These are phyloP conservation scores for Leccinum imitatum DNA, from an alignment of 768 basidiomycete genomes.

Conservation along the genomic window DNA sequence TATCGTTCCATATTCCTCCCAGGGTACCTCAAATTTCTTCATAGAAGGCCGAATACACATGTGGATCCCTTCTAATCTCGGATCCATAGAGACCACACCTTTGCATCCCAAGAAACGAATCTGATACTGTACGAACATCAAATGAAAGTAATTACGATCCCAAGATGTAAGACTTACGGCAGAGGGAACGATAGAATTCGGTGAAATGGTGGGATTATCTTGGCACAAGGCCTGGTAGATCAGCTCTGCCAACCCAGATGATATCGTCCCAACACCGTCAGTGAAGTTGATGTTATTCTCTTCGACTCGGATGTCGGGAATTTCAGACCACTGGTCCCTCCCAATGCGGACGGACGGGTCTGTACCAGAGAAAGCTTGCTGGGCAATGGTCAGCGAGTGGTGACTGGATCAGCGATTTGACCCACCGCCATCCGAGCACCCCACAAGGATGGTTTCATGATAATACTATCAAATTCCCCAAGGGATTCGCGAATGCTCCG, in stretches of 20 bases:
- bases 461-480: conserved; percentile 59
- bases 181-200: conserved; percentile 47
- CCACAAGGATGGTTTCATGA: too few relatives aligned
- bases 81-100: conserved; percentile 74
- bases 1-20: conserved; percentile 53
- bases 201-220: conserved; percentile 36
- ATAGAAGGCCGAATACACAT: conserved; percentile 75
- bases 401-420: not conserved
- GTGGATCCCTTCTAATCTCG: conserved; percentile 47
- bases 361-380: conserved; percentile 82
- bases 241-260: conserved; percentile 49
- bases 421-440: conserved; percentile 69
- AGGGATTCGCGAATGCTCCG: conserved; percentile 58
- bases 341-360: conserved; percentile 64
- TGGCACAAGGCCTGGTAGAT: conserved; percentile 61
- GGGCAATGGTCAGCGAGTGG: conserved; percentile 8
- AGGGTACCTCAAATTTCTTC: conserved; percentile 66
- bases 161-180: conserved; percentile 47
- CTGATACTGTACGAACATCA: conserved; percentile 51
- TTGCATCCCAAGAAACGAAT: conserved; percentile 85
- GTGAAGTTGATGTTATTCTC: conserved; percentile 52
- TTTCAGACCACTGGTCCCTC: conserved; percentile 58
- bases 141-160: not conserved
- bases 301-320: conserved; percentile 50
- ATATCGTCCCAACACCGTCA: conserved; percentile 82